Conservation (phyloP, 345 rosid species). For the Populus nigra region DNA sequence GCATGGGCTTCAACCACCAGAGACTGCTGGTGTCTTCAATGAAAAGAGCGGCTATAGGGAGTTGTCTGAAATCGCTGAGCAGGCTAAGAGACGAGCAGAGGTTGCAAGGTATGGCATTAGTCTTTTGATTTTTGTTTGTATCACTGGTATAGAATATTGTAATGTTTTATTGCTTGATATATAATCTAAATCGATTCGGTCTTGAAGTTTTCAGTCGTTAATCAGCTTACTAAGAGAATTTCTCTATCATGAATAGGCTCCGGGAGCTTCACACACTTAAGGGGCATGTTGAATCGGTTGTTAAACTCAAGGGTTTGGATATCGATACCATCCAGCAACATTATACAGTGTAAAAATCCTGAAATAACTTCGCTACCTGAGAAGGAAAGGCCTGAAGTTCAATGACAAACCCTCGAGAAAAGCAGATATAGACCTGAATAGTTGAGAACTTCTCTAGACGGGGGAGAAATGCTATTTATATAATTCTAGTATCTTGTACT, state of each 20-base stretch:
- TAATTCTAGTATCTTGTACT: not conserved
- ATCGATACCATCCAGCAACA: slow-evolving; percentile 32
- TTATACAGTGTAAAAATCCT: slow-evolving; percentile 15
- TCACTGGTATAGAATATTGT: no score
- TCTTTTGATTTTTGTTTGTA: no score
- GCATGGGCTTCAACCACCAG: slow-evolving; percentile 33
- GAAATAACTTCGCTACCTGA: not conserved
- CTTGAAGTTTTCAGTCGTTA: not conserved
- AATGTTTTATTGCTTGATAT: not conserved
- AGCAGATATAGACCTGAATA: slow-evolving; percentile 2
- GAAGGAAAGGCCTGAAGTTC: not conserved
- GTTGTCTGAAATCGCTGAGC: slow-evolving; percentile 33
- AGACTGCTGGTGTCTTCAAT: slow-evolving; percentile 14
- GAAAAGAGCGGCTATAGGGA: slow-evolving; percentile 29
- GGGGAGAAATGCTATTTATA: not conserved
- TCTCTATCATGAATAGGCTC: slow-evolving; percentile 6
- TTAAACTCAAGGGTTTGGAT: slow-evolving; percentile 30
- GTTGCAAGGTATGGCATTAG: slow-evolving; percentile 19
- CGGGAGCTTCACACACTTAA: slow-evolving; percentile 30
- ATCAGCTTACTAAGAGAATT: not conserved
- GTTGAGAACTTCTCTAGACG: slow-evolving; percentile 2
- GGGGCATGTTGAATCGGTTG: slow-evolving; percentile 29
- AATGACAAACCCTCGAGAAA: not conserved
- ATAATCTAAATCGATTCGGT: not conserved
- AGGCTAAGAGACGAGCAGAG: slow-evolving; percentile 34